These are phyloP conservation scores for Thalassia testudinum DNA, from an alignment of 116 monocot species.

Conservation along the genomic window DNA sequence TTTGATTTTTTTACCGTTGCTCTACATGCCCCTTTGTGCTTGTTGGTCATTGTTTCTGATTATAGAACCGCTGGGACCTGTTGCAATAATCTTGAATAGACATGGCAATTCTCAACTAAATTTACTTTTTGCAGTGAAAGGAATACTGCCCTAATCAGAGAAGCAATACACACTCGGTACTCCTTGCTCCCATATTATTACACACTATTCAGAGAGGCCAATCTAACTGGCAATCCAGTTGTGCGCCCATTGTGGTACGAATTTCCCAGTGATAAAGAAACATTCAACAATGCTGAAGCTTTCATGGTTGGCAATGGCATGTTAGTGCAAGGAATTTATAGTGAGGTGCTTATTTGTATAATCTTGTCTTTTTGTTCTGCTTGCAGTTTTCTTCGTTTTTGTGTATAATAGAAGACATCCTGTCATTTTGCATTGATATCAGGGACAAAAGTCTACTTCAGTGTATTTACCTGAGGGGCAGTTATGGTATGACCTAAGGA, in stretches of 20 bases:
- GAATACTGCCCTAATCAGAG: conserved; percentile 78
- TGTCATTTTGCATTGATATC: conserved; percentile 13
- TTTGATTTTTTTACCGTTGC: no score
- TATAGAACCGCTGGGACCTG: not conserved
- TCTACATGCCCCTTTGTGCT: no score
- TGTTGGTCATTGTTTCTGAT: not conserved
- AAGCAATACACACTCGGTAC: conserved; percentile 80
- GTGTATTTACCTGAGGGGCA: conserved; percentile 70
- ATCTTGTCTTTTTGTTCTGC: not conserved
- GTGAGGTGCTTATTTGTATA: conserved; percentile 46
- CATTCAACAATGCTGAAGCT: conserved; percentile 75
- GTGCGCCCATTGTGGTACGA: conserved; percentile 96
- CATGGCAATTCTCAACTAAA: not conserved
- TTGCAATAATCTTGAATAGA: no score
- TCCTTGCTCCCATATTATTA: conserved; percentile 90
- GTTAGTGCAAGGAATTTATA: conserved; percentile 75
- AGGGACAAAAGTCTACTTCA: conserved; percentile 66
- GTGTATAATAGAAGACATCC: not conserved
- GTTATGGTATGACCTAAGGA: conserved; percentile 71
- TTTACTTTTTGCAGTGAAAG: conserved; percentile 40
- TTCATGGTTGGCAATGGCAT: conserved; percentile 86
- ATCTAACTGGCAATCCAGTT: conserved; percentile 60
- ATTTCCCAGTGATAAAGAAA: conserved; percentile 69
- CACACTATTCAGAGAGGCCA: conserved; percentile 81
- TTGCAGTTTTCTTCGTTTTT: not conserved